Percentiles rank a stretch among this genome's conserved stretches.
These are phyloP conservation scores for Tylopilus rubrobrunneus DNA, from an alignment of 768 basidiomycete species.

Conservation along the genomic window DNA sequence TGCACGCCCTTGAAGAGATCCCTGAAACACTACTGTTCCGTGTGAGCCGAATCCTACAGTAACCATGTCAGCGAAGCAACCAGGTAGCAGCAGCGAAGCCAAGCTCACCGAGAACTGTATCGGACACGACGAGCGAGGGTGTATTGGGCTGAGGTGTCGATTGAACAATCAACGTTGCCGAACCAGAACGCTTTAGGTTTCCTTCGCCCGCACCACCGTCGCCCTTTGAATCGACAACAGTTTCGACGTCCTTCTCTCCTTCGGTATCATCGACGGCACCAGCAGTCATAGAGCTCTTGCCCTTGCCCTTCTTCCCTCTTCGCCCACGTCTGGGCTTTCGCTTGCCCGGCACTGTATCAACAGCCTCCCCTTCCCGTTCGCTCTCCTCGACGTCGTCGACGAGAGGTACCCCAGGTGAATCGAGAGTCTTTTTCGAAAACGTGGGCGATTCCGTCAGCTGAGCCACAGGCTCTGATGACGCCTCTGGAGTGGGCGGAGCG, in stretches of 20 bases:
- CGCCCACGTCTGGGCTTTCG: slow-evolving; percentile 36
- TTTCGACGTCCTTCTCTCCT: slow-evolving; percentile 25
- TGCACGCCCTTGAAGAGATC: slow-evolving; percentile 92
- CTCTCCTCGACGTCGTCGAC: slow-evolving; percentile 52
- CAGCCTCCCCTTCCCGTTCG: slow-evolving; percentile 47
- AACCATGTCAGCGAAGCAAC: slow-evolving; percentile 1
- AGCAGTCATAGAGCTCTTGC: slow-evolving; percentile 20
- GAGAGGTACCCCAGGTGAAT: slow-evolving; percentile 3
- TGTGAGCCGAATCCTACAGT: slow-evolving; percentile 86
- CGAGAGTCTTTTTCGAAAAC: slow-evolving; percentile 3
- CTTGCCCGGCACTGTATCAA: slow-evolving; percentile 42
- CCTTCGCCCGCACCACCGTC: slow-evolving; percentile 28
- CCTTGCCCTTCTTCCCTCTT: slow-evolving; percentile 53
- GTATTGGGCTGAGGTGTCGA: slow-evolving; percentile 18
- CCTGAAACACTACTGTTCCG: slow-evolving; percentile 93
- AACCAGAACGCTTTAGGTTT: slow-evolving; percentile 1
- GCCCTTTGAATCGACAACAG: slow-evolving; percentile 34
- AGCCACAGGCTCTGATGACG: not conserved
- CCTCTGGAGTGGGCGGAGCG: not conserved
- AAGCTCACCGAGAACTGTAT: slow-evolving; percentile 65
- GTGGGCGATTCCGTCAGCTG: slow-evolving; percentile 5
- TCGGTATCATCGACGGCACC: slow-evolving; percentile 21
- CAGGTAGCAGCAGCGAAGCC: not conserved
- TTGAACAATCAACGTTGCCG: slow-evolving; percentile 23
- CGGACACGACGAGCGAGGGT: slow-evolving; percentile 67